Percentiles rank a stretch among this genome's conserved stretches.
Conservation (phyloP, 2,329 filamentous ascomycete species). For the Microthyrium microscopicum region DNA sequence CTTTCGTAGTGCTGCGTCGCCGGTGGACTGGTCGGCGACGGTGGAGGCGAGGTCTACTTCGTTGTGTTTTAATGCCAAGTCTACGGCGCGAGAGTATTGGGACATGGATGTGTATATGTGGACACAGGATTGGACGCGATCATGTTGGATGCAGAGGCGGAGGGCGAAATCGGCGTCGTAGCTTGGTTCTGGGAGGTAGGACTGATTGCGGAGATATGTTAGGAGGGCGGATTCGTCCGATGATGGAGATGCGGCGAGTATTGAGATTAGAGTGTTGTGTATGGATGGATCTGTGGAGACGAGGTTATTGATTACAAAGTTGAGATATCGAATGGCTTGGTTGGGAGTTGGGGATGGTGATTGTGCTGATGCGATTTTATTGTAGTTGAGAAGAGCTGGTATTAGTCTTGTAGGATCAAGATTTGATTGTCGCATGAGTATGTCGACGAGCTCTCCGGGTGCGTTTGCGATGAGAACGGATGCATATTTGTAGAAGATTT, state of each 20-base stretch:
- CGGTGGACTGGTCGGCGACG: slow-evolving; percentile 65
- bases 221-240: slow-evolving; percentile 73
- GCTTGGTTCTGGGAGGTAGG: slow-evolving; percentile 51
- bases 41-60: slow-evolving; percentile 79
- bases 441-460: slow-evolving; percentile 75
- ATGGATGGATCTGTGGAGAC: slow-evolving; percentile 69
- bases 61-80: slow-evolving; percentile 76
- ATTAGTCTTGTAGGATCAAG: slow-evolving; percentile 79
- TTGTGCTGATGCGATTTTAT: slow-evolving; percentile 55
- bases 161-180: slow-evolving; percentile 96
- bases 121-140: slow-evolving; percentile 82
- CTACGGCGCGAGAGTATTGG: slow-evolving; percentile 83
- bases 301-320: slow-evolving; percentile 80
- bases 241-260: slow-evolving; percentile 76
- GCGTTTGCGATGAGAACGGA: slow-evolving; percentile 90
- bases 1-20: slow-evolving; percentile 67
- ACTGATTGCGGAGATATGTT: slow-evolving; percentile 79
- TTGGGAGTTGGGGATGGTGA: slow-evolving; percentile 54
- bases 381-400: slow-evolving; percentile 85
- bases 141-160: slow-evolving; percentile 84
- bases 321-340: slow-evolving; percentile 84
- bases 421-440: slow-evolving; percentile 79
- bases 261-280: slow-evolving; percentile 92
- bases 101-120: slow-evolving; percentile 97
- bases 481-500: slow-evolving; percentile 93